A percentile compares a stretch with the other conserved stretches of the same genome.
phyloP scores from a whole-genome alignment of 1,284 basidiomycete genomes.

The Ganoderma multipileum region DNA sequence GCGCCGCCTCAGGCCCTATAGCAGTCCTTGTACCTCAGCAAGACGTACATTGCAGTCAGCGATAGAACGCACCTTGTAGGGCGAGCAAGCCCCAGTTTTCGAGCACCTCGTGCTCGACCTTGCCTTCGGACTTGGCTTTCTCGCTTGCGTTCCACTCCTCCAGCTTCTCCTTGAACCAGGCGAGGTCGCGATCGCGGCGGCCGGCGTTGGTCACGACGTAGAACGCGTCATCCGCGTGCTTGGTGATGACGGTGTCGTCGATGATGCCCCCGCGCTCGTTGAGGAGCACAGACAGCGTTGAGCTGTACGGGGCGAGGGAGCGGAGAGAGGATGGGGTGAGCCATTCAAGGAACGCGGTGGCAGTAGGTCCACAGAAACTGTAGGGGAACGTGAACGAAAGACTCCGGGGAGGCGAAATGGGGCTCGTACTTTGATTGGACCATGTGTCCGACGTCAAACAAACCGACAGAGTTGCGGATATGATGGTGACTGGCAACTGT shows the following conservation, averaged over 20 bases:
- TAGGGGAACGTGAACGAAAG: slow-evolving; percentile 8
- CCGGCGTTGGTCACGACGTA: slow-evolving; percentile 99
- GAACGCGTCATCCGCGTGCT: slow-evolving; percentile 80
- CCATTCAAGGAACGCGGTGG: slow-evolving; percentile 84
- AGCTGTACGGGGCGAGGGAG: slow-evolving; percentile 72
- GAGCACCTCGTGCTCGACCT: slow-evolving; percentile 84
- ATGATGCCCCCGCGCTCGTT: slow-evolving; percentile 94
- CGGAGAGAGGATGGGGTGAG: slow-evolving; percentile 84
- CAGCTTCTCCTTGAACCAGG: slow-evolving; percentile 78
- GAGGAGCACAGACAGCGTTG: slow-evolving; percentile 87
- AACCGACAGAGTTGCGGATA: slow-evolving; percentile 82
- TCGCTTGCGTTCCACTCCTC: slow-evolving; percentile 76
- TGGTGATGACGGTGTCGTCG: slow-evolving; percentile 91
- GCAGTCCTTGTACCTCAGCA: neutral
- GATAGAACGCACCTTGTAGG: slow-evolving; percentile 71
- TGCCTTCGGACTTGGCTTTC: slow-evolving; percentile 53
- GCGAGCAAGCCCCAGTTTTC: slow-evolving; percentile 91
- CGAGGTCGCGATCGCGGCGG: slow-evolving; percentile 80
- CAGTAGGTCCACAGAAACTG: slow-evolving; percentile 79
- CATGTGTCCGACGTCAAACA: slow-evolving; percentile 99
- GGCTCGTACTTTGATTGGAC: slow-evolving; percentile 77
- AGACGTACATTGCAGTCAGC: neutral
- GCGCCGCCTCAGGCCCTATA: slow-evolving; percentile 84
- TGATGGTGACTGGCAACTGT: slow-evolving; percentile 92
- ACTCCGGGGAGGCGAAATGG: slow-evolving; percentile 11